phyloP scores from a whole-genome alignment of 257 asterid species.

The Catharanthus roseus region DNA sequence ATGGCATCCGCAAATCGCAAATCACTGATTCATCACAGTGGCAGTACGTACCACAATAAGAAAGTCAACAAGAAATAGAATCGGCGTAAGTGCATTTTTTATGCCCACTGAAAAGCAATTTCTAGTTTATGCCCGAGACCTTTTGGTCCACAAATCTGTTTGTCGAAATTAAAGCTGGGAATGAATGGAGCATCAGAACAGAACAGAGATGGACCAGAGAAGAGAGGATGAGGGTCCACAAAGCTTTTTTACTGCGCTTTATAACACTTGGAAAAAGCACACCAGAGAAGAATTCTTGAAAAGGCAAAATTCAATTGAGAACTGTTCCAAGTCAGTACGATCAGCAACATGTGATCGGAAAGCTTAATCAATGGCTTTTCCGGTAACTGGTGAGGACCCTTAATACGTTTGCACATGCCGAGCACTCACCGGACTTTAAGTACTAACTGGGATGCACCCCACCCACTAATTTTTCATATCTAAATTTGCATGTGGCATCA shows the following conservation, averaged over 20 bases:
- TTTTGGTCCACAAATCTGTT: background rate
- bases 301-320: background rate
- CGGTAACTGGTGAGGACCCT: background rate
- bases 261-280: background rate
- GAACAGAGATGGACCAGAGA: too few species aligned
- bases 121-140: background rate
- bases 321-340: background rate
- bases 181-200: background rate
- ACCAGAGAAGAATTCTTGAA: background rate
- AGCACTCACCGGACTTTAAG: background rate
- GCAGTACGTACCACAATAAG: too few species aligned
- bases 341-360: conserved; percentile 3
- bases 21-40: too few species aligned
- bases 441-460: background rate
- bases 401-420: background rate
- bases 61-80: too few species aligned
- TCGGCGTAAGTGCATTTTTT: too few species aligned
- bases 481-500: background rate
- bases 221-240: background rate
- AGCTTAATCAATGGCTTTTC: background rate
- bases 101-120: background rate
- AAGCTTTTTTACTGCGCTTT: background rate
- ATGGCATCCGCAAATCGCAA: too few species aligned
- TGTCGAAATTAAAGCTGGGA: background rate
- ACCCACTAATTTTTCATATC: background rate